Evolutionary conservation across 2,329 filamentous ascomycete species (phyloP).

Genomic region (Cladosporium velox): DNA sequence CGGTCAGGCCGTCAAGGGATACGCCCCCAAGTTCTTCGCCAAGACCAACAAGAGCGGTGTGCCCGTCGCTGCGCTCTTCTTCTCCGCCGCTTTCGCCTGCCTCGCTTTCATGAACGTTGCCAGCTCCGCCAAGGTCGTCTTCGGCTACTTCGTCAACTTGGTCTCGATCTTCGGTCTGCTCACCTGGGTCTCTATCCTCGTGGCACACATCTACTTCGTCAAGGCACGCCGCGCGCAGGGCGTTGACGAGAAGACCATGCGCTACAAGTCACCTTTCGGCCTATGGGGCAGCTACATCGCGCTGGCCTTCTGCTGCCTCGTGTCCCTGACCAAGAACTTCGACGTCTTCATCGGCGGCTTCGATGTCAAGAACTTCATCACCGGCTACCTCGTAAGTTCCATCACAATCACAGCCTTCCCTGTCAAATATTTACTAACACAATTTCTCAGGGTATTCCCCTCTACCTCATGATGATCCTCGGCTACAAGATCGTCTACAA

Average conservation of each 20-base stretch:
- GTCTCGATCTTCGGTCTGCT: slow-evolving; percentile 44
- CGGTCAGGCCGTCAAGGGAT: slow-evolving; percentile 69
- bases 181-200: slow-evolving; percentile 53
- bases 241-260: slow-evolving; percentile 45
- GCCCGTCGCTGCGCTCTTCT: slow-evolving; percentile 64
- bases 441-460: slow-evolving; percentile 60
- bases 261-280: slow-evolving; percentile 70
- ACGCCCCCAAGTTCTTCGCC: slow-evolving; percentile 71
- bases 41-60: slow-evolving; percentile 71
- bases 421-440: slow-evolving; percentile 51
- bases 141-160: slow-evolving; percentile 52
- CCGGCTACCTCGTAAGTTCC: slow-evolving; percentile 19
- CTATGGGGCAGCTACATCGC: slow-evolving; percentile 67
- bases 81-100: slow-evolving; percentile 63
- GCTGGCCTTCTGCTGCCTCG: slow-evolving; percentile 69
- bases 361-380: slow-evolving; percentile 73
- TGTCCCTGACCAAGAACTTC: slow-evolving; percentile 82
- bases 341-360: slow-evolving; percentile 68
- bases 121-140: slow-evolving; percentile 44
- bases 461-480: slow-evolving; percentile 65
- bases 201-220: slow-evolving; percentile 53
- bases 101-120: slow-evolving; percentile 54
- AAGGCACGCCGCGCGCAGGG: slow-evolving; percentile 49
- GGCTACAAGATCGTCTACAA: slow-evolving; percentile 66
- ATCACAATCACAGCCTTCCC: background rate